Evolutionary conservation across 768 basidiomycete genomes (phyloP).

Genomic region (Paxillus rubicundulus): DNA sequence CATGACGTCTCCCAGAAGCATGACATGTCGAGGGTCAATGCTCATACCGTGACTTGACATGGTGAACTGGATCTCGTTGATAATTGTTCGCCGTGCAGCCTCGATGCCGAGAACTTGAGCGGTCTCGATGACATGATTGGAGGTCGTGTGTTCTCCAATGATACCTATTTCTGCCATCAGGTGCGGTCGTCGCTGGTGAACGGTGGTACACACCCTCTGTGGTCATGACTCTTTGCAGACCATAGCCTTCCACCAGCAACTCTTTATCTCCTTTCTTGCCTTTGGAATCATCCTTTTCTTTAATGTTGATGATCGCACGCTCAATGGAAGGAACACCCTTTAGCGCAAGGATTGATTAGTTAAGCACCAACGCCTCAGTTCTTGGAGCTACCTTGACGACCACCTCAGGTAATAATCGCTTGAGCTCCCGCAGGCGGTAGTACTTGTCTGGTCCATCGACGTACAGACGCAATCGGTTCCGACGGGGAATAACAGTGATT

Average conservation of each 20-base stretch:
- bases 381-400: conserved; percentile 74
- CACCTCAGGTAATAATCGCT: conserved; percentile 77
- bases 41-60: conserved; percentile 98
- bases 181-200: background rate
- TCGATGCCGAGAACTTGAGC: conserved; percentile 97
- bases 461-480: conserved; percentile 75
- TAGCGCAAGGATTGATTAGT: background rate
- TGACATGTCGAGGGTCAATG: conserved; percentile 97
- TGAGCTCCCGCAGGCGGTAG: conserved; percentile 81
- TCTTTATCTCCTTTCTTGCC: conserved; percentile 89
- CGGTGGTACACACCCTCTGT: conserved; percentile 69
- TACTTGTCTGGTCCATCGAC: conserved; percentile 77
- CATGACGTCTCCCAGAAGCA: conserved; percentile 99
- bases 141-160: conserved; percentile 86
- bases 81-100: conserved; percentile 89
- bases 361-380: background rate
- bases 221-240: conserved; percentile 93
- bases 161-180: conserved; percentile 57
- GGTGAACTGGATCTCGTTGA: conserved; percentile 95
- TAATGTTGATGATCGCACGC: conserved; percentile 94
- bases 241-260: conserved; percentile 95
- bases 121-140: conserved; percentile 97
- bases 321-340: conserved; percentile 86
- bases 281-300: conserved; percentile 75
- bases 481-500: conserved; percentile 72